Evolutionary conservation across 1,139 yeast species (phyloP), one percentile per base, ranked within the genome.

Genomic region (Lodderomyces beijingensis): DNA sequence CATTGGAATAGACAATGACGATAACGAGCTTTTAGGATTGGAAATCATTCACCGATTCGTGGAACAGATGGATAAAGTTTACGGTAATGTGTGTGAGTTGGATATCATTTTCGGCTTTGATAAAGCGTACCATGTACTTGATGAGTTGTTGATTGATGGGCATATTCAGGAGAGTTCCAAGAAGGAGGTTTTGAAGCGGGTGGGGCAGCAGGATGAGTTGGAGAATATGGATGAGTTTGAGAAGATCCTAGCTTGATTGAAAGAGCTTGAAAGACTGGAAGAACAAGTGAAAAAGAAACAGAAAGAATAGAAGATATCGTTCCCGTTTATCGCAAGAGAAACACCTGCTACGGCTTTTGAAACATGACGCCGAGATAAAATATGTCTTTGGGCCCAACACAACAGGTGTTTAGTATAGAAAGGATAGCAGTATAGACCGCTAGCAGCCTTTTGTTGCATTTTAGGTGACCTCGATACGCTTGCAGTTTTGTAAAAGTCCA

Each of bases 91-190:
- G 14, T 85, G 96, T 59, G 96, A 88, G 53, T 62, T 86, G 49
- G 94, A 89, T 58, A 88, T 91, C 41, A 91, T 91, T 33, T 91
- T 91, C 72, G 94, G 94, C 47, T 91, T 91, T 60, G 85, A 83
- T 49, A 84, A 86, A 54, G 97, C 97, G 0, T 91, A 91, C 55
- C 85, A 86, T 57, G 82, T 91, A 12, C 65, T 93, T 44, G 96
- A 91, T 56, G 98, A 93, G 55, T 65, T 91, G 47, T 59, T 93
- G 64, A 80, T 68, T 29, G 86, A 79, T 49, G 98, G 98, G 0
- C 80, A 83, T 36, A 57, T 91, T 14, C 87, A 85, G 45, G 99
- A 91, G 54, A 75, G 88, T 30, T 81, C 91, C 9, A 81, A 82
- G 47, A 72, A 79, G 34, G 96, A 86, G 48, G 88, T 88, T 2